Percentiles rank a stretch among this genome's conserved stretches.
Conservation (phyloP, 139 green algal genomes). For the Spirogloea muscicola region DNA sequence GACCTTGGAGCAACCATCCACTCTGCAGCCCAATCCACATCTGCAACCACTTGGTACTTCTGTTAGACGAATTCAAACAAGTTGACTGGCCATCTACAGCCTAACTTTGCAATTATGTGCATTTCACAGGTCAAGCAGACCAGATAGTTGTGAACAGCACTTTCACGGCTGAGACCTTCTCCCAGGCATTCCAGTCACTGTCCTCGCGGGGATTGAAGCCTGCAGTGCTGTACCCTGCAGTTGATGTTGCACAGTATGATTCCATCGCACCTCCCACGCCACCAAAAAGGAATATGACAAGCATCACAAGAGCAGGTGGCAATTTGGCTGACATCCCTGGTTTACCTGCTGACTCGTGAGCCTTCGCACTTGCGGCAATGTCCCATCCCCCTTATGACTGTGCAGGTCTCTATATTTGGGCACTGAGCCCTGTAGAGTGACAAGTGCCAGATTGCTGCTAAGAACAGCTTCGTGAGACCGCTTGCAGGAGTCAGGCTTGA, state of each 20-base stretch:
- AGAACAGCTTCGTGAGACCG: too few species aligned
- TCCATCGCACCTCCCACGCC: not conserved
- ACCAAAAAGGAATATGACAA: conserved; percentile 14
- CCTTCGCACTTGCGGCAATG: not conserved
- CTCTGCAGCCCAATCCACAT: not conserved
- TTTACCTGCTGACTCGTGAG: not conserved
- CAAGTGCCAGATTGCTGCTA: too few species aligned
- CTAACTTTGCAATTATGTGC: too few species aligned
- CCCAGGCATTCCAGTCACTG: conserved; percentile 70
- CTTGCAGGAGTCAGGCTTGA: too few species aligned
- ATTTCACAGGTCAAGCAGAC: conserved; percentile 39
- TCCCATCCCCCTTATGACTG: too few species aligned
- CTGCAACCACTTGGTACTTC: not conserved
- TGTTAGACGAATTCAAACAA: not conserved
- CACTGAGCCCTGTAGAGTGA: too few species aligned
- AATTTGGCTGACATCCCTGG: not conserved
- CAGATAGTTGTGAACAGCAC: conserved; percentile 87
- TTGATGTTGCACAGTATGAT: conserved; percentile 51
- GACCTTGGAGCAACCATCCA: not conserved
- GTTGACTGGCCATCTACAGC: too few species aligned
- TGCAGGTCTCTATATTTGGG: too few species aligned
- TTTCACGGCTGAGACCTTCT: conserved; percentile 83
- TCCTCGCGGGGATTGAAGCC: conserved; percentile 49
- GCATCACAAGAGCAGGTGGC: not conserved
- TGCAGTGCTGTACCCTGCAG: conserved; percentile 83